These are phyloP conservation scores for Eremomyces bilateralis DNA, from an alignment of 495 filamentous ascomycete genomes.

Conservation along the genomic window DNA sequence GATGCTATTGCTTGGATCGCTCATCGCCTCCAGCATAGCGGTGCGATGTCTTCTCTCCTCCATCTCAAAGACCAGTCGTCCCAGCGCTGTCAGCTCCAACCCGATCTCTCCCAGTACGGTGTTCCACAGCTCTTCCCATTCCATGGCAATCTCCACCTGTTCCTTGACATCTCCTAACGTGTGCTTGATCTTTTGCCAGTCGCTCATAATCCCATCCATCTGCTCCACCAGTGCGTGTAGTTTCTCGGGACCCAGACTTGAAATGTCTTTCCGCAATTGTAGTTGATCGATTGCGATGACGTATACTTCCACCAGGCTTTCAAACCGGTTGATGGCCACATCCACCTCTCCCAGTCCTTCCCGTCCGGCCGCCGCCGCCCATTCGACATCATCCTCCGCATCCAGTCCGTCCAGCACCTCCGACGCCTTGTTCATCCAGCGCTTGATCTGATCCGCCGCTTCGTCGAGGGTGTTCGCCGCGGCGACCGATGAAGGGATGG, in stretches of 20 bases:
- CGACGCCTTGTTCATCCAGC: constrained; percentile 77
- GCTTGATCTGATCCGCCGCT: constrained; percentile 72
- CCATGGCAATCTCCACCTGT: constrained; percentile 90
- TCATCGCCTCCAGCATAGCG: constrained; percentile 22
- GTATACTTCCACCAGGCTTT: constrained; percentile 71
- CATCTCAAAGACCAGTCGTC: constrained; percentile 80
- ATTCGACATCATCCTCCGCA: constrained; percentile 90
- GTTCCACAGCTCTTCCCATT: constrained; percentile 96
- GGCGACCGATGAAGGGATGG: constrained; percentile 57
- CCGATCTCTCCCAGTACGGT: constrained; percentile 84
- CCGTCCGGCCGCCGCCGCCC: constrained; percentile 80
- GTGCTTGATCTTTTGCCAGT: constrained; percentile 60
- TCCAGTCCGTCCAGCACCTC: constrained; percentile 71
- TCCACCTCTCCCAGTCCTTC: constrained; percentile 82
- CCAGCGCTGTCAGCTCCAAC: constrained; percentile 66
- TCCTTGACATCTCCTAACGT: constrained; percentile 58
- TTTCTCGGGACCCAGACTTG: constrained; percentile 39
- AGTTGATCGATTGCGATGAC: constrained; percentile 76
- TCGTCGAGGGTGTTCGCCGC: constrained; percentile 57
- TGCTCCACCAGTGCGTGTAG: constrained; percentile 52
- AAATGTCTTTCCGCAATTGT: constrained; percentile 59
- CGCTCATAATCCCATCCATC: constrained; percentile 68
- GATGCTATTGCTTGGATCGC: constrained; percentile 34
- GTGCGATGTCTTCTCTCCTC: constrained; percentile 72
- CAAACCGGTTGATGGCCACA: constrained; percentile 63